Base-by-base conservation (phyloP, 1,284 basidiomycete species). In the Cryptococcus wingfieldii region DNA sequence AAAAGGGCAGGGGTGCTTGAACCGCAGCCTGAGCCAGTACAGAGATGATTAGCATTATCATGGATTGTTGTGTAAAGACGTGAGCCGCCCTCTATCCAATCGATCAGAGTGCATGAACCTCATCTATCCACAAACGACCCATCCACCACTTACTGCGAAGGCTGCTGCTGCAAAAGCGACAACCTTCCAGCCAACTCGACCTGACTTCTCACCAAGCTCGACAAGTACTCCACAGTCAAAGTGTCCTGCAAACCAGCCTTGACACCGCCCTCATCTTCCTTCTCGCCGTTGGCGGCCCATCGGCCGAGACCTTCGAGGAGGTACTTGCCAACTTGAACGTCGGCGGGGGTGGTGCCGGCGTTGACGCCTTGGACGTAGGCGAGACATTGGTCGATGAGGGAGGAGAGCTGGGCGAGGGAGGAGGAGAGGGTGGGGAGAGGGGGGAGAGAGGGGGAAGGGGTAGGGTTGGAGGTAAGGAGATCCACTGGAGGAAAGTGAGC, bases 211-310 rank as follows among this genome's bases (percentile, higher is more conserved):
- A 98, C 88, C 63, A 98, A 83, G 77, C 92, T 97, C 47, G 92
- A 88, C 64, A 98, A 82, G 80, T 98, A 98, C 45, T 90, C 90
- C 54, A 98, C 85, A 86, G 94, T 95, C 63, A 96, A 81, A 18
- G 87, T 90, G 74, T 96, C 92, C 85, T 96, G 80, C 44, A 72
- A 50, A 53, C 75, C 76, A 53, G 70, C 70, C 63, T 72, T 74
- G 62, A 77, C 70, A 52, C 74, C 75, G 39, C 67, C 70, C 54
- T 69, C 68, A 42, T 70, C 72, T 25, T 69, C 71, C n/a, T 64
- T 63, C 10, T 5, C 31, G 19, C 56, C 47, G 89, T 78, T 66
- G 84, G 87, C 42, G 81, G 80, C 66, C 77, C 77, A 76, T 56
- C 76, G 58, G 54, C 89, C 88, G 44, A 96, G 83, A 6, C 92